These are phyloP conservation scores for Arbutus unedo DNA, from an alignment of 148 eudicot species.

Conservation along the genomic window DNA sequence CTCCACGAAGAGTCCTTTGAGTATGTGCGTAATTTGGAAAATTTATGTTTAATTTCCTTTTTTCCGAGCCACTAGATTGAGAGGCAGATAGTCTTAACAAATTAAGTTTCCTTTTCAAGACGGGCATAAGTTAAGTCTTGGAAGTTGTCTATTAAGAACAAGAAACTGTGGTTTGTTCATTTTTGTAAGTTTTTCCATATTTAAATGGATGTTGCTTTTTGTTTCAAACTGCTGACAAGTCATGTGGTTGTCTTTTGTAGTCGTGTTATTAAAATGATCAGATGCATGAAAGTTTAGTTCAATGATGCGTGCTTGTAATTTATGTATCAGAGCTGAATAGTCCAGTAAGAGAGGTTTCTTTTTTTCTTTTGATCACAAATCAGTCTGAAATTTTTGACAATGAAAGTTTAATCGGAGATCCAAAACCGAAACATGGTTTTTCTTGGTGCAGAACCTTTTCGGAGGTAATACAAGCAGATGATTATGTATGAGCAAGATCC, in stretches of 20 bases:
- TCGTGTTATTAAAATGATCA: neutral
- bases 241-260: neutral
- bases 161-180: neutral
- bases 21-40: neutral
- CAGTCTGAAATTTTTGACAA: constrained; percentile 6
- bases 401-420: neutral
- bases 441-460: constrained; percentile 9
- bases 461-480: constrained; percentile 21
- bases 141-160: neutral
- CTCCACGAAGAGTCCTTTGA: neutral
- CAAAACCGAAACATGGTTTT: neutral
- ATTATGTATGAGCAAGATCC: constrained; percentile 35
- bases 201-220: neutral
- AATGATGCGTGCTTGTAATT: neutral
- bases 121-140: neutral
- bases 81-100: neutral
- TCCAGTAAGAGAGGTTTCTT: neutral
- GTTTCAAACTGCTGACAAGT: neutral
- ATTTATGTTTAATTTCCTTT: neutral
- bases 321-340: neutral
- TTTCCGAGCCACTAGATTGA: neutral
- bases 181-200: neutral
- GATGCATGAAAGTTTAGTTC: neutral
- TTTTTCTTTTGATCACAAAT: neutral
- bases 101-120: neutral